Conservation (phyloP, 148 eudicot genomes). For the Arctostaphylos glauca region DNA sequence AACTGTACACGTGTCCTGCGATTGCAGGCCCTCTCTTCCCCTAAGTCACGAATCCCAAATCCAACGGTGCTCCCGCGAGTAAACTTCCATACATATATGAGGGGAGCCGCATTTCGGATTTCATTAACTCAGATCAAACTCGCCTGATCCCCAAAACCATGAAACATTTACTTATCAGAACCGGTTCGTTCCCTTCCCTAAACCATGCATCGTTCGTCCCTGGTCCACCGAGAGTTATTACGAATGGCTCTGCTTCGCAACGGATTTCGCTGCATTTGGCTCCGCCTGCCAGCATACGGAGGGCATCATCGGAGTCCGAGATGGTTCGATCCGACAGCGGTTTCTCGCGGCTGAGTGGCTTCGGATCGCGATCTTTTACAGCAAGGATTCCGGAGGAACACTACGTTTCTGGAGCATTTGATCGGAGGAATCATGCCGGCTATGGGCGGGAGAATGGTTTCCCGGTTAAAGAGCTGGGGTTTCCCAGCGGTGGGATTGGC, state of each 20-base stretch:
- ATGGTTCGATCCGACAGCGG: conserved; percentile 19
- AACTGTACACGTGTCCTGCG: neutral
- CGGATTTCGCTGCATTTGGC: conserved; percentile 17
- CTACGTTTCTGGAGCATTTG: neutral
- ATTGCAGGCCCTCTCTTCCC: neutral
- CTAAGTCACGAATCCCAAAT: neutral
- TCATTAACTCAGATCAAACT: neutral
- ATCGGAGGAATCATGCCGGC: conserved; percentile 4
- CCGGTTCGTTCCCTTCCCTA: conserved; percentile 48
- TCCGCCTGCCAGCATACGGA: conserved; percentile 19
- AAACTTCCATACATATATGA: neutral
- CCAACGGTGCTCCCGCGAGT: neutral
- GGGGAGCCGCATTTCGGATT: too few relatives aligned
- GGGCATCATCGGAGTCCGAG: conserved; percentile 44
- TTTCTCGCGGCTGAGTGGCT: neutral
- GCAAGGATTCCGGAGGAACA: conserved; percentile 30
- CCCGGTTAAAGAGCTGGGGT: conserved; percentile 23
- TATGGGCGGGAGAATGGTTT: conserved; percentile 21
- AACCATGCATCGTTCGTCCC: neutral
- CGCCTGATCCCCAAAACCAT: conserved; percentile 21
- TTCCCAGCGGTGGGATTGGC: conserved; percentile 34
- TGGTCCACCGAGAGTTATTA: conserved; percentile 12
- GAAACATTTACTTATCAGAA: conserved; percentile 49
- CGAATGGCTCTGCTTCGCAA: neutral
- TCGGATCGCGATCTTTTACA: conserved; percentile 34